phyloP scores from a whole-genome alignment of 2,329 filamentous ascomycete genomes.

The Arthrobotrys musiformis region DNA sequence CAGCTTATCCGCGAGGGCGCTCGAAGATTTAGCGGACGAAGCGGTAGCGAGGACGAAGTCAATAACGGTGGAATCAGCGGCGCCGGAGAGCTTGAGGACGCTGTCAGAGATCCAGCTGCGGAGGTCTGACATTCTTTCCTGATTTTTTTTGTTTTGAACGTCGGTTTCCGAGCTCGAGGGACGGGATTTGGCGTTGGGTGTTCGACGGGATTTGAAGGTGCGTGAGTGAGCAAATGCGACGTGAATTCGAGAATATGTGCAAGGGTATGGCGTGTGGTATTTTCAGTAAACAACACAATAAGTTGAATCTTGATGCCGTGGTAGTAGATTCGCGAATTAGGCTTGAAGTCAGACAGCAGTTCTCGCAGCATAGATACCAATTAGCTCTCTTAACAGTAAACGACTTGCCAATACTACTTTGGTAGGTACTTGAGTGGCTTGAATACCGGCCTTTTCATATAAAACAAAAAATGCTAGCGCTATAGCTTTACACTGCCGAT shows the following conservation, averaged over 20 bases:
- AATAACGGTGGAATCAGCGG: constrained; percentile 68
- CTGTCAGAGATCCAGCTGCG: constrained; percentile 60
- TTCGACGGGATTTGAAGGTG: neutral
- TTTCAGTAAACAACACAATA: neutral
- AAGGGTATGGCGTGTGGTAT: neutral
- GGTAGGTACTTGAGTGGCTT: too few relatives aligned
- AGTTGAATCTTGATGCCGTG: neutral
- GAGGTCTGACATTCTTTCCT: constrained; percentile 57
- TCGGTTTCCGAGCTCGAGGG: neutral
- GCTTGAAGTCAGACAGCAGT: too few relatives aligned
- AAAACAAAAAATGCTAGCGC: too few relatives aligned
- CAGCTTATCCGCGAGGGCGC: constrained; percentile 67
- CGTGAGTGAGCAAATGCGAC: constrained; percentile 26
- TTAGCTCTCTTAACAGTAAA: too few relatives aligned
- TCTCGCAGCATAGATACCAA: too few relatives aligned
- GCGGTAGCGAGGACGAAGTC: constrained; percentile 71
- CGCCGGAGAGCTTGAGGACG: constrained; percentile 65
- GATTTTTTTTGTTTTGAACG: neutral
- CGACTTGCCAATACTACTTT: too few relatives aligned
- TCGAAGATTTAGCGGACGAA: constrained; percentile 65
- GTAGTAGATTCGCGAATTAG: too few relatives aligned
- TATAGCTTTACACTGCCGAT: too few relatives aligned
- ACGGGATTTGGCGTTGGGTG: neutral
- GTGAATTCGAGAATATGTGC: constrained; percentile 11
- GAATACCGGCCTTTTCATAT: too few relatives aligned